Evolutionary conservation across 1,284 basidiomycete species (phyloP).

Genomic region (Golubevia pallescens): DNA sequence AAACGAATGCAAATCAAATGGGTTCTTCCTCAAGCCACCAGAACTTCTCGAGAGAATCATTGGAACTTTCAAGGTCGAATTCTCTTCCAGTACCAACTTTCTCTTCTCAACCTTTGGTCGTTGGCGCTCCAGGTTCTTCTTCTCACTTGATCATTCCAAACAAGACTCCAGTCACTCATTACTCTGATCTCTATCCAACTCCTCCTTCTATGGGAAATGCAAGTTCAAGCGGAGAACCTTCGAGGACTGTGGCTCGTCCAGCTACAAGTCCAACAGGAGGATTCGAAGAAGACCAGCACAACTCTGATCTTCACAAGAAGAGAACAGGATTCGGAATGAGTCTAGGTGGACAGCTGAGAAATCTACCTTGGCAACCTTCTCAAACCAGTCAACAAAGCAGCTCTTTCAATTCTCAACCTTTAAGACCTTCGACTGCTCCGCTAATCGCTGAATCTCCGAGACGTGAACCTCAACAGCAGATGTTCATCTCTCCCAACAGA

Average conservation of each 20-base stretch:
- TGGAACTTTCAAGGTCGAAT: too few species aligned
- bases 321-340: neutral
- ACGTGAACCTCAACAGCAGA: too few species aligned
- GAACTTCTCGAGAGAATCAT: too few species aligned
- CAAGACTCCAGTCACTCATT: neutral
- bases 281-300: neutral
- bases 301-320: neutral
- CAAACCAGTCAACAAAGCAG: neutral
- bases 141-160: neutral
- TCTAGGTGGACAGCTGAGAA: neutral
- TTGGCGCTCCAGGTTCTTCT: neutral
- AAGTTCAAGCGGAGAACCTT: neutral
- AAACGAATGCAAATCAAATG: too few species aligned
- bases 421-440: too few species aligned
- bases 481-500: too few species aligned
- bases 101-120: too few species aligned
- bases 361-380: neutral
- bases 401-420: too few species aligned
- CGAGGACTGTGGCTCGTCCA: neutral
- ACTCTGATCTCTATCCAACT: neutral
- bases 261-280: neutral
- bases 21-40: too few species aligned
- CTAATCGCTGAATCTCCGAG: too few species aligned
- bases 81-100: too few species aligned
- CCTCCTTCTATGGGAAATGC: neutral